Evolutionary conservation across 352 stramenopile species (phyloP).

Genomic region (Poterioochromonas sp.): DNA sequence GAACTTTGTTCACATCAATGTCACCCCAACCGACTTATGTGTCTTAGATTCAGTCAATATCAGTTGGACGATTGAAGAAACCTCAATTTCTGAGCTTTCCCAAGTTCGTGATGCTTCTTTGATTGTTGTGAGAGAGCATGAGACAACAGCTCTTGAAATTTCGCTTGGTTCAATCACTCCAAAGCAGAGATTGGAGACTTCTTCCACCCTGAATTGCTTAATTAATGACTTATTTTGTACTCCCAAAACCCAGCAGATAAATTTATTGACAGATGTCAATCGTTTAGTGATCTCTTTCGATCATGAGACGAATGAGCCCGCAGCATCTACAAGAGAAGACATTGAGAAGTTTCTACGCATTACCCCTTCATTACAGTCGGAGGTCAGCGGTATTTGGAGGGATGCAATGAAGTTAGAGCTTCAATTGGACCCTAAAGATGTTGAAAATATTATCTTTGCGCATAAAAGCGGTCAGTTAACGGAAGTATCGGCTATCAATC

Average conservation of each 20-base stretch:
- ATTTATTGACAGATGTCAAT: background rate
- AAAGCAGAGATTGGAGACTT: background rate
- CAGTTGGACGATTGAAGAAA: too few species aligned
- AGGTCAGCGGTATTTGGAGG: background rate
- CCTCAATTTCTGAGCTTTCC: background rate
- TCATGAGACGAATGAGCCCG: background rate
- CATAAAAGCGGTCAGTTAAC: background rate
- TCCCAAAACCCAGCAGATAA: background rate
- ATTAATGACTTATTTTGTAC: background rate
- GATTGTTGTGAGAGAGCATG: background rate
- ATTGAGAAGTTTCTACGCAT: background rate
- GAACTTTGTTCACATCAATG: too few species aligned
- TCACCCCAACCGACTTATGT: too few species aligned
- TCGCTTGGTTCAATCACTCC: background rate
- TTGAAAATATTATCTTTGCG: background rate
- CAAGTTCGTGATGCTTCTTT: background rate
- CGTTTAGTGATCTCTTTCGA: background rate
- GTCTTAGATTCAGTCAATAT: too few species aligned
- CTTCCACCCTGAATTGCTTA: background rate
- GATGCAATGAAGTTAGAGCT: too few species aligned
- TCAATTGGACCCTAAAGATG: background rate
- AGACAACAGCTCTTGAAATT: background rate
- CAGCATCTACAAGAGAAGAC: background rate
- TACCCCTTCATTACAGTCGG: background rate
- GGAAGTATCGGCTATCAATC: background rate